Conservation (phyloP, 164 flowering plant genomes). For the Liriodendron chinense region DNA sequence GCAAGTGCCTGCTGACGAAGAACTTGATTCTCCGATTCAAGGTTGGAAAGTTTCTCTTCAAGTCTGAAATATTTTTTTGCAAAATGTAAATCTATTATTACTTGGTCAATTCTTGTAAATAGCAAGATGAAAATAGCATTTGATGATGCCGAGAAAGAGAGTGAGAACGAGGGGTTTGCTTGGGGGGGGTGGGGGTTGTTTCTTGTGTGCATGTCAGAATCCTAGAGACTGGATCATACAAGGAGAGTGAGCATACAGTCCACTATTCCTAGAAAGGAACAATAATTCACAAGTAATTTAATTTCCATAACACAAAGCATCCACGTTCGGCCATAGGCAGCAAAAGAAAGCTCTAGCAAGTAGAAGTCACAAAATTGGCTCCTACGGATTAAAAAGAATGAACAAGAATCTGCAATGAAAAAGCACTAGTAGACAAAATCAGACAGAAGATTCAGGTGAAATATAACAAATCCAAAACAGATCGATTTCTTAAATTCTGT, state of each 20-base stretch:
- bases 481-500: background rate
- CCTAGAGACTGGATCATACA: background rate
- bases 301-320: background rate
- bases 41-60: constrained; percentile 86
- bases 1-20: constrained; percentile 94
- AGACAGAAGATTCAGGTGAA: background rate
- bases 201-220: background rate
- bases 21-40: constrained; percentile 94
- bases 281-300: too few species aligned
- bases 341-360: background rate
- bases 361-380: background rate
- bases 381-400: background rate
- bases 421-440: background rate
- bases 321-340: background rate
- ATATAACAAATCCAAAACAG: constrained; percentile 1
- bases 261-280: background rate
- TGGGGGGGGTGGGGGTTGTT: too few species aligned
- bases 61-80: constrained; percentile 46
- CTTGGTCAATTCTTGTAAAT: background rate
- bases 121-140: background rate
- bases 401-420: background rate
- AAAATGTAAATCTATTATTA: background rate
- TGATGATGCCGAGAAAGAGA: background rate
- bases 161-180: too few species aligned
- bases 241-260: background rate